A percentile compares a stretch with the other conserved stretches of the same genome.
phyloP scores from a whole-genome alignment of 805 yeast species.

The Candida namnaoensis region DNA sequence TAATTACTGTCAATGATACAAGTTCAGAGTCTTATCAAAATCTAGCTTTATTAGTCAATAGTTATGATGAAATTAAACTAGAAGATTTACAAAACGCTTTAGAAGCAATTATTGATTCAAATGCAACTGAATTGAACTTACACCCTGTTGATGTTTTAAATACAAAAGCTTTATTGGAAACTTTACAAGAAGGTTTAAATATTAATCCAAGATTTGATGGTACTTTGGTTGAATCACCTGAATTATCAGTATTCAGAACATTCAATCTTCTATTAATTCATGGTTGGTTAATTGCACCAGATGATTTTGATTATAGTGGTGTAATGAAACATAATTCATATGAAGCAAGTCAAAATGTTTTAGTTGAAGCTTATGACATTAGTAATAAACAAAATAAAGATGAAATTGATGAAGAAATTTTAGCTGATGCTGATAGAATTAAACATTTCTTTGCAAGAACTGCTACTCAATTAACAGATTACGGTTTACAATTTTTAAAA shows the following conservation, averaged over 20 bases:
- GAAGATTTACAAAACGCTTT: constrained; percentile 37
- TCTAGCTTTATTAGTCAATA: constrained; percentile 22
- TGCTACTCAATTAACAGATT: constrained; percentile 66
- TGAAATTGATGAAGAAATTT: constrained; percentile 17
- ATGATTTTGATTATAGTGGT: constrained; percentile 22
- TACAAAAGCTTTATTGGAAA: constrained; percentile 50
- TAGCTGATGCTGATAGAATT: constrained; percentile 25
- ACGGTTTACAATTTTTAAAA: constrained; percentile 48
- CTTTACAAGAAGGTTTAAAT: constrained; percentile 58
- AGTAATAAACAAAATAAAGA: constrained; percentile 14
- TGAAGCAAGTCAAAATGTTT: constrained; percentile 51
- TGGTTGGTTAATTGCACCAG: constrained; percentile 70
- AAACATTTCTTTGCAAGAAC: constrained; percentile 48
- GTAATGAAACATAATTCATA: constrained; percentile 36
- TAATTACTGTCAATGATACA: constrained; percentile 34
- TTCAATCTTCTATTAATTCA: constrained; percentile 62
- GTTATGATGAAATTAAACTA: constrained; percentile 23
- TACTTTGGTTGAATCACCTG: constrained; percentile 42
- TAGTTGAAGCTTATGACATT: constrained; percentile 37
- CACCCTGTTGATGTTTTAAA: constrained; percentile 26
- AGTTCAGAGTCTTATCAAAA: constrained; percentile 16
- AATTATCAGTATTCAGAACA: constrained; percentile 45
- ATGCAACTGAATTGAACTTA: constrained; percentile 17
- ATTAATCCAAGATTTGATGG: constrained; percentile 69
- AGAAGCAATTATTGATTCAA: constrained; percentile 35